Conservation (phyloP, 805 yeast species). For the Hanseniaspora valbyensis region DNA sequence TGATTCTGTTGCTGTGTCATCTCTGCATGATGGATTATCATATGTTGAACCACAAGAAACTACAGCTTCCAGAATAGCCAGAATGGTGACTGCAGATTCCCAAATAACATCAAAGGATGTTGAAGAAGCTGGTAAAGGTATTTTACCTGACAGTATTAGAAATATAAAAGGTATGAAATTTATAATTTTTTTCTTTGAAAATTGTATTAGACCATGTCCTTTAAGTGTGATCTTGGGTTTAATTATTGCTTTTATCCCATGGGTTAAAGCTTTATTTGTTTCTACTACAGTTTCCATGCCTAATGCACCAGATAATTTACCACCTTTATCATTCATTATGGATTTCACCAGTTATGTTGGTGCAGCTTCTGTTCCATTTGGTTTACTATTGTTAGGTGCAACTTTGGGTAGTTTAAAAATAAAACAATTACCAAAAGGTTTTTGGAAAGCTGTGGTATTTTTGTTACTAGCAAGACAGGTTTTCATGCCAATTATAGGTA, state of each 20-base stretch:
- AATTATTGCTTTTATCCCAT: conserved; percentile 72
- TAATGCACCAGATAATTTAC: conserved; percentile 74
- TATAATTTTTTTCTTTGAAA: conserved; percentile 34
- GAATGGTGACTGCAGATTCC: conserved; percentile 30
- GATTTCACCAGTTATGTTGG: conserved; percentile 73
- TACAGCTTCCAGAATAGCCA: conserved; percentile 24
- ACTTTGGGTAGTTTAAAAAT: conserved; percentile 69
- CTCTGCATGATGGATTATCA: neutral
- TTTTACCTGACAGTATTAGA: conserved; percentile 23
- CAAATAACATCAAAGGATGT: conserved; percentile 27
- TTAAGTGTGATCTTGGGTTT: conserved; percentile 55
- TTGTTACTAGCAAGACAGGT: conserved; percentile 52
- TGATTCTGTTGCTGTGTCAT: neutral
- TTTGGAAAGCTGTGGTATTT: conserved; percentile 51
- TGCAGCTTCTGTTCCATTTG: conserved; percentile 82
- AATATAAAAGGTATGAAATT: conserved; percentile 26
- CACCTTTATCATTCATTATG: conserved; percentile 78
- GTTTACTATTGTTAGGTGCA: conserved; percentile 74
- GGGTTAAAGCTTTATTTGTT: conserved; percentile 67
- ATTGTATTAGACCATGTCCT: conserved; percentile 64
- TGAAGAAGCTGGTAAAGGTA: conserved; percentile 24
- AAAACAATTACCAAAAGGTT: conserved; percentile 52
- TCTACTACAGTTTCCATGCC: conserved; percentile 40
- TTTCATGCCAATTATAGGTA: conserved; percentile 72
- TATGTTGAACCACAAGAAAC: conserved; percentile 17